A percentile compares a stretch with the other conserved stretches of the same genome.
Evolutionary conservation across 768 basidiomycete species (phyloP).

Genomic region (Boletellus sp.): DNA sequence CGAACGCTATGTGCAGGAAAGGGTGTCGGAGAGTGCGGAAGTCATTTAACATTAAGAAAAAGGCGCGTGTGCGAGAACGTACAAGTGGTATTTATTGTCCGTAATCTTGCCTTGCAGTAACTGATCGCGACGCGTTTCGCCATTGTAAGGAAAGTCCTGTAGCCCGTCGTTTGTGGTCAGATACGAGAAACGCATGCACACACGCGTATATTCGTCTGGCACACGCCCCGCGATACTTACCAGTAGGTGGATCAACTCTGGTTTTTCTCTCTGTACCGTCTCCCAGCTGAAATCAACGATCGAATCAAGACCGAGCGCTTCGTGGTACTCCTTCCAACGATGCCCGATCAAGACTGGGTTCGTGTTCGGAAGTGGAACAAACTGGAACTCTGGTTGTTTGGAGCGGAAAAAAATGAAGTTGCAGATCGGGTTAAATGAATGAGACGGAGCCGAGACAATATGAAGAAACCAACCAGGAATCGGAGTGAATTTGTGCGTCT

Average conservation of each 20-base stretch:
- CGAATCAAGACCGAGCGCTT: conserved; percentile 42
- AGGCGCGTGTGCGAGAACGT: conserved; percentile 8
- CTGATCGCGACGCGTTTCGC: conserved; percentile 45
- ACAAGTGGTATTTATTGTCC: conserved; percentile 50
- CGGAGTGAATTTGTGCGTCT: conserved; percentile 9
- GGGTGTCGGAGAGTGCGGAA: no score
- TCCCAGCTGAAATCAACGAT: conserved; percentile 53
- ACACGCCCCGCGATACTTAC: not conserved
- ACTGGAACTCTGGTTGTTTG: conserved; percentile 41
- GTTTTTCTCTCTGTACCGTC: conserved; percentile 48
- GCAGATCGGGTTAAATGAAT: not conserved
- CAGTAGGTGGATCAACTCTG: conserved; percentile 46
- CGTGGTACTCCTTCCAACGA: conserved; percentile 53
- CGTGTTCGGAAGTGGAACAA: conserved; percentile 45
- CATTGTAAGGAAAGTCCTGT: conserved; percentile 53
- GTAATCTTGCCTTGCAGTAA: conserved; percentile 45
- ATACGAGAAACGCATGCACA: no score
- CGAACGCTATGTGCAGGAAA: conserved; percentile 38
- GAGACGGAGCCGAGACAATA: no score
- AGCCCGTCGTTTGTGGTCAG: not conserved
- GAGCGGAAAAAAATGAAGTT: not conserved
- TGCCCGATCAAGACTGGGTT: conserved; percentile 49
- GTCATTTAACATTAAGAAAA: no score
- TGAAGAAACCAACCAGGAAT: conserved; percentile 6
- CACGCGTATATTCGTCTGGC: no score